Percentiles rank a stretch among this genome's conserved stretches.
Conservation (phyloP, 2,329 filamentous ascomycete genomes). For the Emmonsiellopsis sp. region DNA sequence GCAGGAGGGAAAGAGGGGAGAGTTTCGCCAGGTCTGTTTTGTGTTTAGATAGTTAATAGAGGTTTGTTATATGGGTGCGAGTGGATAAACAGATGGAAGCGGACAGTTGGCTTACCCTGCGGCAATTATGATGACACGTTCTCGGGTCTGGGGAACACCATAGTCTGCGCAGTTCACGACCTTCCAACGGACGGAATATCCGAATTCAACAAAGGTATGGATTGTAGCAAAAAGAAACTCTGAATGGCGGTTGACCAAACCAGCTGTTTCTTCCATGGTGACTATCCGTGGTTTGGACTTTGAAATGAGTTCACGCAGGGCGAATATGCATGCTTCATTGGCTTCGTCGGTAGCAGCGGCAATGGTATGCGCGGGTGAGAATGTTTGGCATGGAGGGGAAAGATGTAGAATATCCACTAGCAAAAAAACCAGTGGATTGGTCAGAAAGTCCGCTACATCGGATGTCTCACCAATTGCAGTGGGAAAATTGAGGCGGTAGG, state of each 20-base stretch:
- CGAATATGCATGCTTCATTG: slow-evolving; percentile 52
- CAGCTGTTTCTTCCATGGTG: slow-evolving; percentile 71
- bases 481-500: slow-evolving; percentile 52
- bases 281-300: slow-evolving; percentile 56
- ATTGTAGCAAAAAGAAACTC: slow-evolving; percentile 53
- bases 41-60: not conserved
- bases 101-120: slow-evolving; percentile 35
- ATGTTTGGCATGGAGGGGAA: slow-evolving; percentile 69
- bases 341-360: slow-evolving; percentile 49
- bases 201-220: slow-evolving; percentile 51
- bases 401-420: slow-evolving; percentile 62
- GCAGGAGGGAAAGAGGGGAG: slow-evolving; percentile 56
- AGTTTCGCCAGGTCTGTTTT: slow-evolving; percentile 55
- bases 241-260: slow-evolving; percentile 48
- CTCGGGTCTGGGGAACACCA: slow-evolving; percentile 41
- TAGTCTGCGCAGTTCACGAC: slow-evolving; percentile 43
- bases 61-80: not conserved
- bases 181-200: slow-evolving; percentile 64
- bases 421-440: slow-evolving; percentile 20
- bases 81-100: not conserved
- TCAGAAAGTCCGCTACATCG: slow-evolving; percentile 38
- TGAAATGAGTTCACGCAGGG: slow-evolving; percentile 44
- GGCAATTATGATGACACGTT: slow-evolving; percentile 43
- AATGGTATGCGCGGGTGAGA: slow-evolving; percentile 61
- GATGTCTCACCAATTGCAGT: slow-evolving; percentile 23